Conservation (phyloP, 768 basidiomycete species). For the Boletus tylopilopsis region DNA sequence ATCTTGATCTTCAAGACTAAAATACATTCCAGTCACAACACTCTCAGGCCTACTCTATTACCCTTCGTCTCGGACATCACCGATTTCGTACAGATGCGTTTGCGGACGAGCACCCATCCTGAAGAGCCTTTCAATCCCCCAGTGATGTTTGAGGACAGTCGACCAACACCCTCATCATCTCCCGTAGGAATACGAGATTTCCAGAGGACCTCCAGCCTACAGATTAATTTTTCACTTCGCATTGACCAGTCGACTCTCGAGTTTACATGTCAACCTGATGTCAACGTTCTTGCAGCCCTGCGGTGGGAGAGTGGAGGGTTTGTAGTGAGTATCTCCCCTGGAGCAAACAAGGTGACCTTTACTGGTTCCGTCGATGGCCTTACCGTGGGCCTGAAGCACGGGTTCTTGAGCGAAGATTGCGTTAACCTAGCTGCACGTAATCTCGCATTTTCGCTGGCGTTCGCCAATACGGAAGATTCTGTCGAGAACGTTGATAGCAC, state of each 20-base stretch:
- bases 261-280: constrained; percentile 85
- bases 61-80: constrained; percentile 82
- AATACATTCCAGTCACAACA: constrained; percentile 88
- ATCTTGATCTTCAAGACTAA: constrained; percentile 78
- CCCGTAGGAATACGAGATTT: constrained; percentile 12
- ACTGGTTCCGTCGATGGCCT: constrained; percentile 80
- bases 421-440: constrained; percentile 78
- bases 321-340: constrained; percentile 71
- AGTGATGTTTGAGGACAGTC: constrained; percentile 3
- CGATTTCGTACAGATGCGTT: constrained; percentile 62
- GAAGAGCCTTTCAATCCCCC: constrained; percentile 18
- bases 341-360: constrained; percentile 66
- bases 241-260: constrained; percentile 88
- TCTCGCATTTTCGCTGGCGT: constrained; percentile 72
- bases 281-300: constrained; percentile 85
- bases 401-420: constrained; percentile 80
- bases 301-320: constrained; percentile 97
- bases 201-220: constrained; percentile 45
- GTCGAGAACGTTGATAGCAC: constrained; percentile 40
- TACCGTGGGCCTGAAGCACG: constrained; percentile 77
- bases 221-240: constrained; percentile 81
- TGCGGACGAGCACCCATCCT: constrained; percentile 47
- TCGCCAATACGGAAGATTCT: constrained; percentile 48
- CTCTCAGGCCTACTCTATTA: constrained; percentile 73
- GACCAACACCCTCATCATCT: constrained; percentile 14